A percentile compares a stretch with the other conserved stretches of the same genome.
These are phyloP conservation scores for Penicillium lagena DNA, from an alignment of 495 filamentous ascomycete genomes.

Conservation along the genomic window DNA sequence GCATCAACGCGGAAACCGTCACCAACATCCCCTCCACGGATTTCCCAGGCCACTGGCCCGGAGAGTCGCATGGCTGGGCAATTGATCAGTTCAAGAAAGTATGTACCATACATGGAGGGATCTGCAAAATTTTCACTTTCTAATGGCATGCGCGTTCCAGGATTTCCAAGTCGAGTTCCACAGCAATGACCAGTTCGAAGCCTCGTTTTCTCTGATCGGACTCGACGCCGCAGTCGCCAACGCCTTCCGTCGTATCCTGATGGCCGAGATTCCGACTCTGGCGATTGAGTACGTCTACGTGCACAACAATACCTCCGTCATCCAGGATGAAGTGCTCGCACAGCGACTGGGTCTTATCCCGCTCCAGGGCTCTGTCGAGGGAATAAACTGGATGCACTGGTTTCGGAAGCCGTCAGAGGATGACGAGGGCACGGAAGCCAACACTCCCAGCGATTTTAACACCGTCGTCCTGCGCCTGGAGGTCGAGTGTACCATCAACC, in stretches of 20 bases:
- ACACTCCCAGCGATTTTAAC: constrained; percentile 64
- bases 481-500: constrained; percentile 70
- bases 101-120: constrained; percentile 3
- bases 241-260: constrained; percentile 93
- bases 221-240: constrained; percentile 92
- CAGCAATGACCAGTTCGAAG: constrained; percentile 64
- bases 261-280: constrained; percentile 89
- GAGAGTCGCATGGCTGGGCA: constrained; percentile 85
- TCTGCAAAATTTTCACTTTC: background rate
- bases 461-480: constrained; percentile 67
- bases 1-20: constrained; percentile 81
- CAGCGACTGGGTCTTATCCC: constrained; percentile 87
- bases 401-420: constrained; percentile 54
- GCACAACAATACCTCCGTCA: constrained; percentile 90
- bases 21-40: constrained; percentile 83
- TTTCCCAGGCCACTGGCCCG: constrained; percentile 83
- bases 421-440: constrained; percentile 38
- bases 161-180: constrained; percentile 74
- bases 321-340: constrained; percentile 94
- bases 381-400: constrained; percentile 75
- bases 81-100: constrained; percentile 64
- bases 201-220: constrained; percentile 86
- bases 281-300: constrained; percentile 92
- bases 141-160: constrained; percentile 25
- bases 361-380: constrained; percentile 67